Evolutionary conservation across 176 grass and related monocot genomes (phyloP).

Genomic region (Tuctoria greenei): DNA sequence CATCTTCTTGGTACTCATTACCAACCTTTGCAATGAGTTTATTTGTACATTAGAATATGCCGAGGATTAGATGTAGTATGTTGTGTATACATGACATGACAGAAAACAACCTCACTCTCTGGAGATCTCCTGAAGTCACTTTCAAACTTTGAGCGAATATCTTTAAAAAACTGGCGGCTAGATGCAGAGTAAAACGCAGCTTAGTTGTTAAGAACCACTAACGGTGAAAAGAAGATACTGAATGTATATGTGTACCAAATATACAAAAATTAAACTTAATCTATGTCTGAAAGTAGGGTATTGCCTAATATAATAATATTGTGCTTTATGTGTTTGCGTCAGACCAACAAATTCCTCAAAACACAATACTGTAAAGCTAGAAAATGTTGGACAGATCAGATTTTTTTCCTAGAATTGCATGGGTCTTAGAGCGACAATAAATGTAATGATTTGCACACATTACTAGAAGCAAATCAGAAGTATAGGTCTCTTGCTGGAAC

Average conservation of each 20-base stretch:
- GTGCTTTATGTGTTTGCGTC: not conserved
- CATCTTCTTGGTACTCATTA: conserved; percentile 63
- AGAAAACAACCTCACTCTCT: conserved; percentile 63
- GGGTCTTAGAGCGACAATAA: not conserved
- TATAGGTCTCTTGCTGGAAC: not conserved
- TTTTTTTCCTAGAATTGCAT: conserved; percentile 10
- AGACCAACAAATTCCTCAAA: not conserved
- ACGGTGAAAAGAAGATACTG: not conserved
- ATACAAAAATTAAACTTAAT: conserved; percentile 15
- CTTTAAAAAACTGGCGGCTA: conserved; percentile 76
- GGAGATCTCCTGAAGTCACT: conserved; percentile 67
- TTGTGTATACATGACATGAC: conserved; percentile 1
- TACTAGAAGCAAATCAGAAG: not conserved
- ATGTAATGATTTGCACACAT: not conserved
- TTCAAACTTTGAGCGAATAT: conserved; percentile 70
- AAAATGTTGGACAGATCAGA: not conserved
- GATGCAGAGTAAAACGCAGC: conserved; percentile 19
- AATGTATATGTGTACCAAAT: conserved; percentile 6
- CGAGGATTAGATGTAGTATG: not conserved
- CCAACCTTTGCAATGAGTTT: conserved; percentile 53
- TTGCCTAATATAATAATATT: not conserved
- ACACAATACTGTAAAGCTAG: not conserved
- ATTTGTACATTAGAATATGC: conserved; percentile 18
- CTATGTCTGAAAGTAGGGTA: conserved; percentile 12
- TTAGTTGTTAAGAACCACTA: not conserved